These are phyloP conservation scores for Fulvia fulva DNA, from an alignment of 2,329 filamentous ascomycete species.

Conservation along the genomic window DNA sequence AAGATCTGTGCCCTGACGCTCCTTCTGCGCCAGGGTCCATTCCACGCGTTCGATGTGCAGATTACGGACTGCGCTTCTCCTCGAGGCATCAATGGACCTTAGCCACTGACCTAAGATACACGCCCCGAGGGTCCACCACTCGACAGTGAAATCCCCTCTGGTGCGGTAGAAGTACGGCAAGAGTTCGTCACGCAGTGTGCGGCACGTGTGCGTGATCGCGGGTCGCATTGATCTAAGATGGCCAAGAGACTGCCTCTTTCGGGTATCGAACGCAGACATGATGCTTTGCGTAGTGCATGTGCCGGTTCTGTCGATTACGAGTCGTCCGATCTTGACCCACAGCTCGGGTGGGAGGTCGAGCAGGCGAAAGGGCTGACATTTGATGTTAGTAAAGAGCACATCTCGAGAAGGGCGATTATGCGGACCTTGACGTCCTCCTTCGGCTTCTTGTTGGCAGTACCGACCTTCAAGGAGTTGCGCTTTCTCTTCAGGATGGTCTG, in stretches of 20 bases:
- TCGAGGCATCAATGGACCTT: background rate
- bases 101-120: background rate
- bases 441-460: too few relatives aligned
- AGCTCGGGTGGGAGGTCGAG: background rate
- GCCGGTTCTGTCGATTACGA: background rate
- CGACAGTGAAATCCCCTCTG: background rate
- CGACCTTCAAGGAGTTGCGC: too few relatives aligned
- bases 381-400: too few relatives aligned
- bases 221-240: background rate
- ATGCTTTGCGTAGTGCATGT: background rate
- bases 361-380: background rate
- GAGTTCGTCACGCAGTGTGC: background rate
- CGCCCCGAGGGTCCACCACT: background rate
- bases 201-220: background rate
- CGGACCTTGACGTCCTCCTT: too few relatives aligned
- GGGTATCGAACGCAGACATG: too few relatives aligned
- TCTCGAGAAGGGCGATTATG: too few relatives aligned
- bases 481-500: too few relatives aligned
- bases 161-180: background rate
- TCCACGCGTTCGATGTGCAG: too few relatives aligned
- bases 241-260: too few relatives aligned
- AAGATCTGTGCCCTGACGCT: too few relatives aligned
- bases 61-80: too few relatives aligned
- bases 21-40: too few relatives aligned
- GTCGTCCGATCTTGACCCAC: background rate